Base-by-base conservation (phyloP, 768 basidiomycete genomes). In the Mycena filopes region DNA sequence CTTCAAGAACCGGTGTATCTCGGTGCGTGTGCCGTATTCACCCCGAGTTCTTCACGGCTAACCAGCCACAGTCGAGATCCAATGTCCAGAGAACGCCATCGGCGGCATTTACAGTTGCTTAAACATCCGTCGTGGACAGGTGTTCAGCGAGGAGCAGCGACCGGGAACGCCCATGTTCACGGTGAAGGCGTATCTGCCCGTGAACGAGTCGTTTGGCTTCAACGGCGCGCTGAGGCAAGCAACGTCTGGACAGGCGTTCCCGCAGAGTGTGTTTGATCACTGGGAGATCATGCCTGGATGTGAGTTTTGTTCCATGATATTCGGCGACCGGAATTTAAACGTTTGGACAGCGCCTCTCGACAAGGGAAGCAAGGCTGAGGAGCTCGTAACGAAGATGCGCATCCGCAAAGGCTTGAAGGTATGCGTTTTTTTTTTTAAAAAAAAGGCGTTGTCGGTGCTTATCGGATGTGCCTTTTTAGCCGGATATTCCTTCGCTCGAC, bases 91-190 rank as follows among this genome's bases (percentile, higher is more conserved):
- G 80, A 93, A 87, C 77, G 96, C 94, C 65, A 97, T 98, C 71
- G 97, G 96, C 80, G 96, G 97, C 85, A 94, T 99, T 81, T 98
- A 98, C 90, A 87, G 86, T 58, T 87, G 87, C 68, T 80, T 95
- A 82, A 99, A 98, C 89, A 95, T 92, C 83, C 93, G 96, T 76
- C 94, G 96, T 88, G 97, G 97, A 69, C 96, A 98, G 78, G 97
- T 99, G 67, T 97, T 96, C 88, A 93, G 92, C 71, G 94, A 98
- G 81, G 97, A 98, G 81, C 98, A 99, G 82, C 85, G 96, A 74
- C 84, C 89, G 4, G 97, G 98, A 83, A 99, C 98, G 20, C 98
- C 98, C 68, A 98, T 98, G 95, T 97, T 97, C 90, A 99, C 92
- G 49, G 92, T 99, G 81, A 99, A 98, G 88, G 96, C 96, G 26